phyloP scores from a whole-genome alignment of 768 basidiomycete genomes.

The Trametes villosa region DNA sequence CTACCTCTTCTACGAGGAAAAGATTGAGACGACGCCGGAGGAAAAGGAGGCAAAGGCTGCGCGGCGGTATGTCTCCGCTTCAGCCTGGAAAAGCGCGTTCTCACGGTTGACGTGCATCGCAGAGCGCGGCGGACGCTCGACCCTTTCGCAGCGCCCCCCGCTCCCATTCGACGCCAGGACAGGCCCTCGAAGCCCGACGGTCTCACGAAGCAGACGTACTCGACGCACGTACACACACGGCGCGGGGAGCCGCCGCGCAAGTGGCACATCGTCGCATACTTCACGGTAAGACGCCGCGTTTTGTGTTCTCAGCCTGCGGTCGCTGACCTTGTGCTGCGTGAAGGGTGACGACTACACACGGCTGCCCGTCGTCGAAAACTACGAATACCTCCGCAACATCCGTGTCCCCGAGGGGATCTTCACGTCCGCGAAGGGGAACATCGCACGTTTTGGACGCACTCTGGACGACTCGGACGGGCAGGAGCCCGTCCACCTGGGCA shows the following conservation, averaged over 20 bases:
- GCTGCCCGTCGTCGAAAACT: constrained; percentile 74
- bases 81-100: neutral
- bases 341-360: constrained; percentile 71
- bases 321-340: constrained; percentile 3
- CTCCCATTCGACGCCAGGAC: constrained; percentile 73
- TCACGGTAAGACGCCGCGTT: constrained; percentile 51
- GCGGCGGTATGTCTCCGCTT: constrained; percentile 53
- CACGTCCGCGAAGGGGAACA: constrained; percentile 60
- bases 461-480: constrained; percentile 33
- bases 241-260: constrained; percentile 62
- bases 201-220: constrained; percentile 87
- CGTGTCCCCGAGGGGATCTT: constrained; percentile 75
- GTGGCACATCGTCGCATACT: constrained; percentile 88
- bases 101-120: constrained; percentile 18
- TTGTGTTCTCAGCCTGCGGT: neutral
- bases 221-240: constrained; percentile 71
- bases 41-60: constrained; percentile 81
- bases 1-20: constrained; percentile 84
- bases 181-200: constrained; percentile 78
- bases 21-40: constrained; percentile 78
- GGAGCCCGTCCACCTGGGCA: constrained; percentile 25
- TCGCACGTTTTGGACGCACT: constrained; percentile 32
- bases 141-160: constrained; percentile 58
- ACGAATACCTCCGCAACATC: constrained; percentile 71
- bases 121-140: constrained; percentile 66